Conservation (phyloP, 2,329 filamentous ascomycete species). For the Leptographium wingfieldii region DNA sequence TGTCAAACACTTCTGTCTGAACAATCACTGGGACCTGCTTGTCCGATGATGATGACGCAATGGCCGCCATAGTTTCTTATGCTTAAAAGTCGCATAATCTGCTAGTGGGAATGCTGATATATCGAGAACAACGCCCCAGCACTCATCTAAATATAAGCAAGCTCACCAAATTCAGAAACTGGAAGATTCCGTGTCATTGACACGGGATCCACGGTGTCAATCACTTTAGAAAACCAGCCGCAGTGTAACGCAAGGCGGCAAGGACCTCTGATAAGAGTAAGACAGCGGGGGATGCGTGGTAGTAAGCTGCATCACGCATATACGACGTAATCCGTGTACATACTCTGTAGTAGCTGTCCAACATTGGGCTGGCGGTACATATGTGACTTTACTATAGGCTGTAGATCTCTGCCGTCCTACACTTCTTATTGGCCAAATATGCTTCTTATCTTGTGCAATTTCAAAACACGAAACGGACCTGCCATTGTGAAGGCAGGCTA, state of each 20-base stretch:
- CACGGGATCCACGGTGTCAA: too few relatives aligned
- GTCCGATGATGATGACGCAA: too few relatives aligned
- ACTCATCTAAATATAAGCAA: not conserved
- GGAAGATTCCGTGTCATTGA: not conserved
- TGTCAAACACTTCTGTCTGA: too few relatives aligned
- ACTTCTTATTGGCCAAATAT: not conserved
- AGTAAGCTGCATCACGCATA: too few relatives aligned
- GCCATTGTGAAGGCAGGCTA: not conserved
- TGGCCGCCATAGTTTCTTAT: not conserved
- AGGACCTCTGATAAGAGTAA: not conserved
- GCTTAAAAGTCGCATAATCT: not conserved
- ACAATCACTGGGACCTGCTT: too few relatives aligned
- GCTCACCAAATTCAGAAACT: not conserved
- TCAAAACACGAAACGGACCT: too few relatives aligned
- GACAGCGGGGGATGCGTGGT: too few relatives aligned
- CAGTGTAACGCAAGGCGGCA: not conserved
- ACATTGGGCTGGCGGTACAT: not conserved
- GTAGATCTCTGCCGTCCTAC: not conserved
- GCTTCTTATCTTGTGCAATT: not conserved
- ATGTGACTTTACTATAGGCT: not conserved
- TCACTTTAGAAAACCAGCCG: not conserved
- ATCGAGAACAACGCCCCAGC: not conserved
- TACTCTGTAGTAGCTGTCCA: not conserved
- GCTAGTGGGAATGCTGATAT: not conserved
- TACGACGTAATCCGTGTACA: too few relatives aligned